Evolutionary conservation across 2,329 filamentous ascomycete genomes (phyloP).

Genomic region (Apiospora koreana): DNA sequence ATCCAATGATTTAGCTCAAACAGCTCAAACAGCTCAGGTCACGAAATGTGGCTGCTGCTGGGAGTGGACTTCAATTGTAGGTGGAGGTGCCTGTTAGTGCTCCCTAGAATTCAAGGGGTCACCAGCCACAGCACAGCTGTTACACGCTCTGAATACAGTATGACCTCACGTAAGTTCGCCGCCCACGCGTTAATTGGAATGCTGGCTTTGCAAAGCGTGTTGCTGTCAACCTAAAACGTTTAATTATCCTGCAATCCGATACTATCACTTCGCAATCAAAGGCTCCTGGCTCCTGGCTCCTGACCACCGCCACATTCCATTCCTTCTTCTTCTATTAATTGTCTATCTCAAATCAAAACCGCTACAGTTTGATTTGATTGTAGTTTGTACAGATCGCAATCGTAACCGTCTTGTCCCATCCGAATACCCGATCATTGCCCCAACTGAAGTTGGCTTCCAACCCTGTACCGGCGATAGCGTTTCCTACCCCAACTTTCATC

Average conservation of each 20-base stretch:
- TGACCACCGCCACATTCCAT: not conserved
- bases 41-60: not conserved
- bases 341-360: not conserved
- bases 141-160: not conserved
- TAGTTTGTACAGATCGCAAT: not conserved
- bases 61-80: no score
- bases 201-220: conserved; percentile 4
- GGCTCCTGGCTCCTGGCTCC: not conserved
- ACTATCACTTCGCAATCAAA: not conserved
- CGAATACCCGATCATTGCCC: not conserved
- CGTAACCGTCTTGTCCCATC: not conserved
- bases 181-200: conserved; percentile 12
- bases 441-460: not conserved
- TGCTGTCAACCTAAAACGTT: conserved; percentile 7
- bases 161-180: not conserved
- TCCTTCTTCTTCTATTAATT: not conserved
- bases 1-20: not conserved
- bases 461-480: not conserved
- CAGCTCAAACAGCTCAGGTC: not conserved
- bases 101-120: not conserved
- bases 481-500: not conserved
- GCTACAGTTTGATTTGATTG: not conserved
- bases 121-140: not conserved
- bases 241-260: conserved; percentile 1
- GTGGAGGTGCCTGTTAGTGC: not conserved